Base-by-base conservation (phyloP, 768 basidiomycete genomes). In the Boletellus emodensis region DNA sequence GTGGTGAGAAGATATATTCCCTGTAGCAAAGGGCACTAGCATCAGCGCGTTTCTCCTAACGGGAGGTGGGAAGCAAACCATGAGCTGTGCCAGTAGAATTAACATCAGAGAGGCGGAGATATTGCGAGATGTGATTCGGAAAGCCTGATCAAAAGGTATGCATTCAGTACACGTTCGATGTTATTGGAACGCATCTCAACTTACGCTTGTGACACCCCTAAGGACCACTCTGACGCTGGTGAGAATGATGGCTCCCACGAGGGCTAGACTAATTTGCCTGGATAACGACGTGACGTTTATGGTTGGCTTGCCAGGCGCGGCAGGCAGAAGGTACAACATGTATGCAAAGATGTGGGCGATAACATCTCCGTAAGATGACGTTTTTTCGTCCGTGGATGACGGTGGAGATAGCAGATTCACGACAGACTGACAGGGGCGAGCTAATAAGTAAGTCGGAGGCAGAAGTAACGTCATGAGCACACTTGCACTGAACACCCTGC, bases 1-100 rank as follows among this genome's bases (percentile, higher is more conserved):
- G 89, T 92, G 4, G 88, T 84, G 26, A 93, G 79, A 33, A 92
- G 78, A 63, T 93, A 93, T 38, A 88, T 85, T 11, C 85, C 87
- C 90, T 92, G 26, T 37, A 55, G 54, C 40, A 33, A 48, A 48
- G 15, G 44, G 26, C 48, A 36, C 41, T 20, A 18, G n/a, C 34
- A 42, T 43, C 33, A 32, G 48, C 30, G 34, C 20, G 12, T 40
- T 30, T 48, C 49, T 49, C 46, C 35, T 20, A 43, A 53, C 30
- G 36, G 37, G 48, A 56, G 38, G 53, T 28, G 34, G 49, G 61
- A 55, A 50, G 48, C 52, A 61, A 56, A 89, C 90, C 90, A 93
- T 90, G 41, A 93, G 74, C 62, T 93, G 89, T 7, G 89, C 85
- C 20, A 93, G 75, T 10, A 85, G 67, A 28, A 93, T 77, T 22